phyloP scores from a whole-genome alignment of 2,329 filamentous ascomycete genomes.

The Orbilia quercus region DNA sequence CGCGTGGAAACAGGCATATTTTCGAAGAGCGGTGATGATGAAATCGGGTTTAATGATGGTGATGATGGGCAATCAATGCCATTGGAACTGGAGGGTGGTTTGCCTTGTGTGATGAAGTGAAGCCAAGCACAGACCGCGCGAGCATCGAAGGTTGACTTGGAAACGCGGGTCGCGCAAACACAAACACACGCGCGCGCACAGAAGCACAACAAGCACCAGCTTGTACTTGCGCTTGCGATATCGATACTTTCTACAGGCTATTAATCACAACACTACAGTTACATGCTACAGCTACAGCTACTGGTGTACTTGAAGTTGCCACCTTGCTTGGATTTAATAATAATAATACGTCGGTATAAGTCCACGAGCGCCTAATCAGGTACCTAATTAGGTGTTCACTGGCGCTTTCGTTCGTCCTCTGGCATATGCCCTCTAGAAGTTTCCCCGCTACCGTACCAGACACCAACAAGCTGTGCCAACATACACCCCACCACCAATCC shows the following conservation, averaged over 20 bases:
- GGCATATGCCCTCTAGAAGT: conserved; percentile 68
- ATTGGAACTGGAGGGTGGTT: too few relatives aligned
- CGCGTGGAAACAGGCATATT: conserved; percentile 48
- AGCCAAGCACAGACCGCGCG: background rate
- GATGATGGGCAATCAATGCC: too few relatives aligned
- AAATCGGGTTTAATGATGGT: background rate
- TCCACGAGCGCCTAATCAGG: too few relatives aligned
- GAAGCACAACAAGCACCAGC: background rate
- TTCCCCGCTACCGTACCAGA: conserved; percentile 73
- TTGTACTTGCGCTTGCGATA: too few relatives aligned
- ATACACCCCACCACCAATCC: conserved; percentile 76
- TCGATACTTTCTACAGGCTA: too few relatives aligned
- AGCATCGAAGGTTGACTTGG: conserved; percentile 17
- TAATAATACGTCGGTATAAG: too few relatives aligned
- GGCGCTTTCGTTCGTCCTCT: conserved; percentile 4
- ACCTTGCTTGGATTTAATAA: too few relatives aligned
- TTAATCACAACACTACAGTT: too few relatives aligned
- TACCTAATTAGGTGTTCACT: background rate
- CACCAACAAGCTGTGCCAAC: conserved; percentile 72
- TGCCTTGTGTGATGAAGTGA: background rate
- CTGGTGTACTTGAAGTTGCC: too few relatives aligned
- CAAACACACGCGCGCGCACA: conserved; percentile 6
- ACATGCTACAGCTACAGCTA: too few relatives aligned
- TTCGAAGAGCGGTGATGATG: background rate
- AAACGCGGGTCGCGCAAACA: conserved; percentile 10